Percentiles rank a stretch among this genome's conserved stretches.
These are phyloP conservation scores for Hepatocystis sp. DNA, from an alignment of 169 alveolate genomes.

Conservation along the genomic window DNA sequence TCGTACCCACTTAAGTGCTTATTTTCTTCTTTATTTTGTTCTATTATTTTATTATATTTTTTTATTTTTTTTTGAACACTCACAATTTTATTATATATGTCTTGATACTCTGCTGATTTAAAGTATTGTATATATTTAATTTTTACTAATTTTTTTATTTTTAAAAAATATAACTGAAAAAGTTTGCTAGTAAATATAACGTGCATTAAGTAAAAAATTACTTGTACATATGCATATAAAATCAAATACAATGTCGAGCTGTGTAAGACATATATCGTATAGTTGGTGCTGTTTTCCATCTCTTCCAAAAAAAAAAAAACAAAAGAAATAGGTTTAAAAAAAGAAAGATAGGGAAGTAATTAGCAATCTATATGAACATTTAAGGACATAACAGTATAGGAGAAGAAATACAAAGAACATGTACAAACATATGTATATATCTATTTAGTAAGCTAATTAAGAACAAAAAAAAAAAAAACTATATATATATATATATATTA, in stretches of 20 bases:
- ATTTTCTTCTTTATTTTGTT: constrained; percentile 30
- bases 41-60: constrained; percentile 46
- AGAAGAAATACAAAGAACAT: too few species aligned
- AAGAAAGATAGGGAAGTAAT: too few species aligned
- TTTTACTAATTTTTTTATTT: constrained; percentile 4
- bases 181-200: constrained; percentile 9
- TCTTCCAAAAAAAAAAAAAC: background rate
- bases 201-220: background rate
- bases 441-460: too few species aligned
- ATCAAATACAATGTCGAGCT: constrained; percentile 43
- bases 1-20: constrained; percentile 51
- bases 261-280: constrained; percentile 28
- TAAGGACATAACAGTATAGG: too few species aligned
- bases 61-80: constrained; percentile 24
- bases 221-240: constrained; percentile 12
- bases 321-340: too few species aligned
- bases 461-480: too few species aligned
- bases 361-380: too few species aligned
- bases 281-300: constrained; percentile 14
- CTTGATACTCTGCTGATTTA: constrained; percentile 7
- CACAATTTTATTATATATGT: constrained; percentile 24
- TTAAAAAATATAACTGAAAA: background rate
- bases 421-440: too few species aligned
- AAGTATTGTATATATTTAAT: constrained; percentile 10
- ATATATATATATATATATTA: too few species aligned